Conservation (phyloP, 2,329 filamentous ascomycete genomes). For the Paramyrothecium roridum region DNA sequence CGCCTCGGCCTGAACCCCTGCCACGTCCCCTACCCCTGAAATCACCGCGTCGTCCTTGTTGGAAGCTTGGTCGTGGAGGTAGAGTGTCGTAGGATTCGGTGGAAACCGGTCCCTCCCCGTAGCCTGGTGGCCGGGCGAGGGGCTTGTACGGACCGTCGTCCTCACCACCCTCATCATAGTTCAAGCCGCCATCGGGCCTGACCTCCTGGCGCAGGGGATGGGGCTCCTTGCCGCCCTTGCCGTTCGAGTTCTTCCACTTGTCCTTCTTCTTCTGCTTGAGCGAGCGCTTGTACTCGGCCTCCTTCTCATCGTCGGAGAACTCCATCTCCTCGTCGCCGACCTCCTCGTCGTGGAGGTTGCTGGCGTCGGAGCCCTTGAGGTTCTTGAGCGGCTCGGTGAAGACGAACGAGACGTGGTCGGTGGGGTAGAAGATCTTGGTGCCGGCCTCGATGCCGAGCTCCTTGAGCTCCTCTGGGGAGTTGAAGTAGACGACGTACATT, state of each 20-base stretch:
- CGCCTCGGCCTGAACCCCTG: constrained; percentile 36
- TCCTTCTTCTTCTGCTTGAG: constrained; percentile 65
- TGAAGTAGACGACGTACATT: constrained; percentile 79
- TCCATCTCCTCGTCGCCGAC: constrained; percentile 81
- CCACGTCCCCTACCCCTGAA: constrained; percentile 42
- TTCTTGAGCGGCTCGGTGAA: constrained; percentile 80
- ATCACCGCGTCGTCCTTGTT: constrained; percentile 40
- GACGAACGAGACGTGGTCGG: constrained; percentile 75
- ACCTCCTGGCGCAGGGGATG: constrained; percentile 38
- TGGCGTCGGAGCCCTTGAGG: constrained; percentile 87
- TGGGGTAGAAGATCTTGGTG: constrained; percentile 74
- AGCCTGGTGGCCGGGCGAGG: constrained; percentile 64
- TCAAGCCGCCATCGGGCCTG: constrained; percentile 44
- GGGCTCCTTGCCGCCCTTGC: constrained; percentile 31
- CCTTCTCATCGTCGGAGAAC: constrained; percentile 95
- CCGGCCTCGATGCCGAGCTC: constrained; percentile 66
- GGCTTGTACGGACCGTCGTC: constrained; percentile 71
- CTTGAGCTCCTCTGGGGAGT: constrained; percentile 63
- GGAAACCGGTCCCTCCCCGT: constrained; percentile 46
- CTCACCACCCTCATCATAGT: constrained; percentile 59
- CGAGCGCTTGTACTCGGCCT: constrained; percentile 74
- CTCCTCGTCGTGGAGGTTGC: constrained; percentile 93
- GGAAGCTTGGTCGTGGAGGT: constrained; percentile 22
- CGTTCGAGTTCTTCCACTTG: constrained; percentile 38
- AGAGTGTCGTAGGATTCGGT: constrained; percentile 31